These are phyloP conservation scores for Fusarium sp. DNA, from an alignment of 2,329 filamentous ascomycete species.

Conservation along the genomic window DNA sequence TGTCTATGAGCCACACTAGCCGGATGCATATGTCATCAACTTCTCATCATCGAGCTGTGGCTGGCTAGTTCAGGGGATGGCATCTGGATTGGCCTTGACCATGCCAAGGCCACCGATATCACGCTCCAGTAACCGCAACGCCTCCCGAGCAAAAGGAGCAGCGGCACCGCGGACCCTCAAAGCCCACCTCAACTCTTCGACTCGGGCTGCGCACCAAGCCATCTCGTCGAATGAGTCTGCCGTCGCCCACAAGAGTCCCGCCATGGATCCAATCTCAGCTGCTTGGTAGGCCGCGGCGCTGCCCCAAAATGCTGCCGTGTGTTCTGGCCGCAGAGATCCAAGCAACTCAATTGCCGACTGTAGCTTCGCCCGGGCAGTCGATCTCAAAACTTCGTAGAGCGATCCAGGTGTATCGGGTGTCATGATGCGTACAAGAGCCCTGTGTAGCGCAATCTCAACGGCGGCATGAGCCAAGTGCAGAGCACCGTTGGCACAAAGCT, in stretches of 20 bases:
- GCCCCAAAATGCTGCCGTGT: slow-evolving; percentile 60
- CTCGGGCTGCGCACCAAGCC: slow-evolving; percentile 52
- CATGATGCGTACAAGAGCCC: slow-evolving; percentile 60
- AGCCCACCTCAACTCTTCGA: slow-evolving; percentile 56
- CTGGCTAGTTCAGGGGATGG: slow-evolving; percentile 12
- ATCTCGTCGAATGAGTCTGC: slow-evolving; percentile 53
- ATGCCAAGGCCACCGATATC: slow-evolving; percentile 46
- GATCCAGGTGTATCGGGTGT: slow-evolving; percentile 46
- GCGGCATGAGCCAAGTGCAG: slow-evolving; percentile 64
- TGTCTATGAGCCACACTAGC: slow-evolving; percentile 19
- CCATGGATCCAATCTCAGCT: slow-evolving; percentile 56
- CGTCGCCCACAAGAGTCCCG: slow-evolving; percentile 55
- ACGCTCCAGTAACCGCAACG: slow-evolving; percentile 53
- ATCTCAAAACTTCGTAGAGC: slow-evolving; percentile 49
- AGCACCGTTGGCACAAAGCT: slow-evolving; percentile 57
- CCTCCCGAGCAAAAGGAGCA: slow-evolving; percentile 53
- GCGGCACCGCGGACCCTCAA: slow-evolving; percentile 54
- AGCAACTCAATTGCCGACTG: slow-evolving; percentile 55
- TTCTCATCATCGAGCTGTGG: slow-evolving; percentile 1
- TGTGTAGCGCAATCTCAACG: slow-evolving; percentile 63
- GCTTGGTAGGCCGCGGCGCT: slow-evolving; percentile 58
- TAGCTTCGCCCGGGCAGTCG: slow-evolving; percentile 54
- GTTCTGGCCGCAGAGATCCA: slow-evolving; percentile 56
- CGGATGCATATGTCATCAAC: background rate
- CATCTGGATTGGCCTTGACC: slow-evolving; percentile 36